These are phyloP conservation scores for Colletotrichum sp. DNA, from an alignment of 2,329 filamentous ascomycete species.

Conservation along the genomic window DNA sequence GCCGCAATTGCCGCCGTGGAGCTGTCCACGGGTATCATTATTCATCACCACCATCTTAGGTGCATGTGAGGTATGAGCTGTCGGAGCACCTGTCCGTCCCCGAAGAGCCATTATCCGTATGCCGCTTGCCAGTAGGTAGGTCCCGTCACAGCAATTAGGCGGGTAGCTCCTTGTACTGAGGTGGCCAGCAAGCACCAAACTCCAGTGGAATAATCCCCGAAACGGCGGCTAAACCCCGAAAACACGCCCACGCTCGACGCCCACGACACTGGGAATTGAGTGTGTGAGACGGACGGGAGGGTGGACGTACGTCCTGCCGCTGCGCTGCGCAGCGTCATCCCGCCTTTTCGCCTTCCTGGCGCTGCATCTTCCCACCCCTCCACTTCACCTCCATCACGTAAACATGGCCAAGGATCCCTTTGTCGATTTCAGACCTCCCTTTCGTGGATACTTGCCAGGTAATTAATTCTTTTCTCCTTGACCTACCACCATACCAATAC, in stretches of 20 bases:
- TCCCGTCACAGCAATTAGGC: neutral
- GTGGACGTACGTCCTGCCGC: neutral
- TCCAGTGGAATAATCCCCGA: constrained; percentile 6
- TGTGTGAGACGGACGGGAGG: neutral
- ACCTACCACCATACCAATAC: neutral
- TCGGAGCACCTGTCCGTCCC: neutral
- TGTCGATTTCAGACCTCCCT: neutral
- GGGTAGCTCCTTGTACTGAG: neutral
- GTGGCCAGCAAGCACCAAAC: neutral
- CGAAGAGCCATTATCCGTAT: neutral
- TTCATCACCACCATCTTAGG: neutral
- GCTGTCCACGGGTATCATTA: neutral
- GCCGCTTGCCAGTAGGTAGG: neutral
- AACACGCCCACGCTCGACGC: neutral
- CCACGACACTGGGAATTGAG: neutral
- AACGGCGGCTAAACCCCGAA: constrained; percentile 14
- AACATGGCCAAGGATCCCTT: constrained; percentile 10
- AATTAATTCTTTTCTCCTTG: neutral
- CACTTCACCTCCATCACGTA: neutral
- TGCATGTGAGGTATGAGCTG: neutral
- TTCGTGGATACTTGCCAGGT: constrained; percentile 6
- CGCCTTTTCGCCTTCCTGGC: neutral
- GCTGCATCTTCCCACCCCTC: neutral
- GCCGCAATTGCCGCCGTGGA: neutral
- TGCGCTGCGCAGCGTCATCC: neutral